Percentiles rank a stretch among this genome's conserved stretches.
phyloP scores from a whole-genome alignment of 768 basidiomycete species.

The Sistotremastrum suecicum region DNA sequence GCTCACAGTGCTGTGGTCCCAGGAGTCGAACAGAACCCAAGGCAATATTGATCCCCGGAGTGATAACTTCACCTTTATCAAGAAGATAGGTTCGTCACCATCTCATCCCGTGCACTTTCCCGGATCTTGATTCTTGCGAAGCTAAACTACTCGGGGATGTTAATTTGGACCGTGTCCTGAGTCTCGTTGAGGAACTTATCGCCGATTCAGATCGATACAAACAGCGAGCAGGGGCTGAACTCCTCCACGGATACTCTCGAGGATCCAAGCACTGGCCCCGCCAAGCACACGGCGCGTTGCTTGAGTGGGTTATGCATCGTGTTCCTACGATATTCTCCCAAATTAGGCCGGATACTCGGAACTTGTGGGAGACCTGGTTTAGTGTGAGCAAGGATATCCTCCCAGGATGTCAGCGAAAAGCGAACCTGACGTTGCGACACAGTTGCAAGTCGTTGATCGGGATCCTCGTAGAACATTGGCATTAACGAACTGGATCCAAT shows the following conservation, averaged over 20 bases:
- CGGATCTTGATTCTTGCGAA: slow-evolving; percentile 21
- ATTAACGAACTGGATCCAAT: slow-evolving; percentile 63
- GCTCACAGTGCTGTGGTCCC: slow-evolving; percentile 55
- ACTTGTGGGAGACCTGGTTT: slow-evolving; percentile 60
- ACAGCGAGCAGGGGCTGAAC: slow-evolving; percentile 66
- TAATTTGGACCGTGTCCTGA: slow-evolving; percentile 36
- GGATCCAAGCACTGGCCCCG: slow-evolving; percentile 83
- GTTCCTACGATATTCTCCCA: slow-evolving; percentile 52
- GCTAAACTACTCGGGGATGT: slow-evolving; percentile 53
- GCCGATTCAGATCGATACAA: slow-evolving; percentile 66
- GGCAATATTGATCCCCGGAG: slow-evolving; percentile 41
- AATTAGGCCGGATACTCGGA: slow-evolving; percentile 75
- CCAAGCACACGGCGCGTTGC: slow-evolving; percentile 36
- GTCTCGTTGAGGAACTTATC: slow-evolving; percentile 45
- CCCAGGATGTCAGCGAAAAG: slow-evolving; percentile 22
- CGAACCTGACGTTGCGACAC: slow-evolving; percentile 14
- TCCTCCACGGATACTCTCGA: slow-evolving; percentile 60
- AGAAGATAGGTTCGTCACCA: slow-evolving; percentile 27
- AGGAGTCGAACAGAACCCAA: slow-evolving; percentile 56
- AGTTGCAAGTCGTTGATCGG: slow-evolving; percentile 37
- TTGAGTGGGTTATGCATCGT: slow-evolving; percentile 55
- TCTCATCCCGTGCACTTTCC: slow-evolving; percentile 20
- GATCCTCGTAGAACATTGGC: slow-evolving; percentile 70
- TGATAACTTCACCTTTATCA: slow-evolving; percentile 35
- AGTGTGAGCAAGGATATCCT: slow-evolving; percentile 25